Evolutionary conservation across 1,284 basidiomycete species (phyloP), one percentile per base, ranked within the genome.

Genomic region (Moesziomyces antarcticus): DNA sequence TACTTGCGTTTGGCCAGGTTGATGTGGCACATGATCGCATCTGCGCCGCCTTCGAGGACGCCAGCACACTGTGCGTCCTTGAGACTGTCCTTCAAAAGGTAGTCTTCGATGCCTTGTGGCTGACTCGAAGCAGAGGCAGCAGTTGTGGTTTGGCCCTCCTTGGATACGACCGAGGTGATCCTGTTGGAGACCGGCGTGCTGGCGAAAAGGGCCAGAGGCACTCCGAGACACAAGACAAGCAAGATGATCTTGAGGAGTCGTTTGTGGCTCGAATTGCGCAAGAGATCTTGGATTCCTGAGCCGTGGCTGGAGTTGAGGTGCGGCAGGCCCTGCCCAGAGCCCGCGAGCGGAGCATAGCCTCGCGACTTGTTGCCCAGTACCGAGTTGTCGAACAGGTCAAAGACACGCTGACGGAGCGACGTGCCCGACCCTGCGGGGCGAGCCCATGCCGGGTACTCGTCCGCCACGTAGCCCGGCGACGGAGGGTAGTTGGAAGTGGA

Each of bases 11-110:
- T 54, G 10, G 65, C 65, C 7, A 56, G 41, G 13, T 37, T 25
- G 18, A 61, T 37, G 27, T 68, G 65, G 35, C 65, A 68, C 0
- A 18, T 20, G 24, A 68, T 42, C 10, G 65, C 56, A 8, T 68
- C 57, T 33, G 53, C 54, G 11, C 53, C 49, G 9, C 58, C 58
- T n/a, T 53, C 24, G 6, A 48, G 42, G 22, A 68, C 21, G 50
- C 41, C 9, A 14, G 45, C 43, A 37, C 65, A 68, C 41, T 52
- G 52, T 4, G 20, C 9, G 18, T 52, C 49, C 14, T 48, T 25
- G 9, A 50, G 49, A 5, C 9, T 13, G 40, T 20, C 47, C 6
- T 30, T 8, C 16, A 16, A 4, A 3, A 33, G 30, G 30, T 33
- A 33, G 10, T 33, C 13, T 10, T 33, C 30, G 9, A 13, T 33